phyloP scores from a whole-genome alignment of 1,284 basidiomycete species.

The Ustilago crameri region DNA sequence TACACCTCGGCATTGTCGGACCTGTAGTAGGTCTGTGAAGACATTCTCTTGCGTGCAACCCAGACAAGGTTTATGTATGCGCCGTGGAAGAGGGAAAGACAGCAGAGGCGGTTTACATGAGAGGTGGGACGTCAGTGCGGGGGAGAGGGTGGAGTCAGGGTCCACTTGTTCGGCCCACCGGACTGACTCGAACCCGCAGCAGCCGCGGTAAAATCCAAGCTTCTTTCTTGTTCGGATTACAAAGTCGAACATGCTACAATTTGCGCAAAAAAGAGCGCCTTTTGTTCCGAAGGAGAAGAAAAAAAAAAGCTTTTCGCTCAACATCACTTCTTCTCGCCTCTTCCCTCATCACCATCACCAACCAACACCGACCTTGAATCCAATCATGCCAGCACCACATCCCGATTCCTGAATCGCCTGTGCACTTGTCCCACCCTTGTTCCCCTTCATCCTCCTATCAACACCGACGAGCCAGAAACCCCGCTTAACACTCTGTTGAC shows the following conservation, averaged over 20 bases:
- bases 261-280: no score
- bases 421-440: neutral
- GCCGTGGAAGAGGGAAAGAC: no score
- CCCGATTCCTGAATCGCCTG: neutral
- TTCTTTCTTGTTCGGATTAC: neutral
- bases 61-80: no score
- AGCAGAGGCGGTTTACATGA: no score
- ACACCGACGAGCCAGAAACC: no score
- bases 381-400: no score
- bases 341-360: constrained; percentile 7
- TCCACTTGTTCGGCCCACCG: constrained; percentile 16
- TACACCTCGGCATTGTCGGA: constrained; percentile 46
- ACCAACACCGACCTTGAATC: neutral
- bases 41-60: no score
- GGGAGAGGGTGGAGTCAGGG: constrained; percentile 7
- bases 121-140: no score
- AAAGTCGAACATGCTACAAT: no score
- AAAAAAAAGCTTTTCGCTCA: neutral
- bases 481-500: constrained; percentile 58
- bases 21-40: constrained; percentile 14
- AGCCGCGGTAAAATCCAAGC: constrained; percentile 1
- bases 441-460: neutral
- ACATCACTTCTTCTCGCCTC: neutral
- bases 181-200: constrained; percentile 13
- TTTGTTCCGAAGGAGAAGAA: constrained; percentile 8